Evolutionary conservation across 2,329 filamentous ascomycete species (phyloP).

Genomic region (Cladosporium velox): DNA sequence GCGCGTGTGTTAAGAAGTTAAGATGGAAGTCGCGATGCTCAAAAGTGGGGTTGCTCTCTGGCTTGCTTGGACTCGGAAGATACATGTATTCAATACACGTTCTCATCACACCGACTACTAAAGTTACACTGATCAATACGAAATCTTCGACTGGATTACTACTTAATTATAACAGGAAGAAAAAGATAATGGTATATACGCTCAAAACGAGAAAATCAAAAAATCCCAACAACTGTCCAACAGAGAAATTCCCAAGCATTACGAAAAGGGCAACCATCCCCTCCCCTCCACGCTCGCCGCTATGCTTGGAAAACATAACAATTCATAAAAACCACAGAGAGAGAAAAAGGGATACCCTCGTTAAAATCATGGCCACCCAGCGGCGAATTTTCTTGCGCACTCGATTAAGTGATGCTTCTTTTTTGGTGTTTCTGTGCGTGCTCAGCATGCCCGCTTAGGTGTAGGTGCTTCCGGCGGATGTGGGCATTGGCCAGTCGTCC

Average conservation of each 20-base stretch:
- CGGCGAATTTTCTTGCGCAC: not conserved
- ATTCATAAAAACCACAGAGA: conserved; percentile 4
- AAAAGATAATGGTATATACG: conserved; percentile 18
- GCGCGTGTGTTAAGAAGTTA: not conserved
- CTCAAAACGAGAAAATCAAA: not conserved
- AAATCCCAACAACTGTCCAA: not conserved
- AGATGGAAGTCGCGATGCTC: not conserved
- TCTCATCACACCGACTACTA: not conserved
- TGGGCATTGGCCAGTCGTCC: conserved; percentile 84
- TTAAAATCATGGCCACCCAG: conserved; percentile 7
- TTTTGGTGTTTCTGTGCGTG: not conserved
- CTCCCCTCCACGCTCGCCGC: not conserved
- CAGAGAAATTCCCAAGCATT: conserved; percentile 11
- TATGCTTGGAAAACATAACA: conserved; percentile 17
- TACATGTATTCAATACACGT: not conserved
- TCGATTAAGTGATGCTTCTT: not conserved
- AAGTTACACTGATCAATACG: not conserved
- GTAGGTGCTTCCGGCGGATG: conserved; percentile 43
- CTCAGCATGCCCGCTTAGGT: conserved; percentile 27
- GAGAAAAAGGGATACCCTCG: conserved; percentile 10
- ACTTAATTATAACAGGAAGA: conserved; percentile 8
- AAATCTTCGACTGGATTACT: conserved; percentile 4
- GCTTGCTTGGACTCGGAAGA: not conserved
- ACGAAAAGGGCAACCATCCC: not conserved
- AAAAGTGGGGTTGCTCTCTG: not conserved